Evolutionary conservation across 2,329 filamentous ascomycete genomes (phyloP), one percentile per base, ranked within the genome.

Genomic region (Ophiosphaerella herpotricha): DNA sequence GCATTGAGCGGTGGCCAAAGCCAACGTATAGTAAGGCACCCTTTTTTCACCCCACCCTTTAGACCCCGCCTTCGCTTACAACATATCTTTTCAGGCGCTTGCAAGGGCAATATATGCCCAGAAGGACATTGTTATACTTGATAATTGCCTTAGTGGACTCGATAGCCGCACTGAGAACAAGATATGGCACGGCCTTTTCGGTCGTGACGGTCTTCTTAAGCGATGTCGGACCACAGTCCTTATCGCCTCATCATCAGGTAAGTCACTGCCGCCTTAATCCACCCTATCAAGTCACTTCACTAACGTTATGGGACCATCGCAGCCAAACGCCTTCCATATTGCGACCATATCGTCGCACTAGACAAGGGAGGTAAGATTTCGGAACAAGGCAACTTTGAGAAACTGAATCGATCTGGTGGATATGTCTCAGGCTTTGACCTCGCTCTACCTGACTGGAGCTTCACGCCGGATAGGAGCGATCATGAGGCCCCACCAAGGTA

Each of bases 1-100:
- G 73, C 77, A 21, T 71, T 82, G 31, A 82, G 79, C 61, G 79
- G 79, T 26, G 80, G 80, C 4, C 80, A 82, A 54, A 80, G 75
- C 52, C 78, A 81, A 52, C 74, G 80, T 42, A 76, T 82, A 55
- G 77, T 73, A 50, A 66, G 69, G 36, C 48, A 38, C 52, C 47
- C 50, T 18, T 6, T 44, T 47, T 55, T 51, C 50, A 55, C 51
- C 56, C 54, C 60, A 43, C 26, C 2, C 59, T 32, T 48, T 42
- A 32, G 23, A 42, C 33, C 26, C 26, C 37, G 35, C 46, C 21
- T n/a, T 14, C 40, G 50, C 60, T 63, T 37, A 61, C 45, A 41
- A 32, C 31, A 29, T 5, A 21, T 24, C 26, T 33, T 18, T 18
- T 38, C 38, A 73, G 67, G 75, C 78, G n/a, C 72, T 82, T n/a